Evolutionary conservation across 768 basidiomycete species (phyloP), one percentile per base, ranked within the genome.

Genomic region (Tephrocybe sp.): DNA sequence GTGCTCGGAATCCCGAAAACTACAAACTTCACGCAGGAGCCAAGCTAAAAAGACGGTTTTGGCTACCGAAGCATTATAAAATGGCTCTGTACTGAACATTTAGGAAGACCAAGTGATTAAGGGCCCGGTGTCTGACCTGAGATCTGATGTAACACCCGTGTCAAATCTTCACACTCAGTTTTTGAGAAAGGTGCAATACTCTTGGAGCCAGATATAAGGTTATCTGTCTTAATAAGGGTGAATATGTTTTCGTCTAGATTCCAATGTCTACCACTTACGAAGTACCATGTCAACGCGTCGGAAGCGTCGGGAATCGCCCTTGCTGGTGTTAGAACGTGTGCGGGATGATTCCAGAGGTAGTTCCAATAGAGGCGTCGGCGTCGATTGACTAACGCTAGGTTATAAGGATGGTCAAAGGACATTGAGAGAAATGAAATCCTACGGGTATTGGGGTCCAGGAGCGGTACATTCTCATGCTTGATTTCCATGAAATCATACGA

Each of bases 181-280:
- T 78, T 79, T 1, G 79, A 79, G 52, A 81, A 81, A 2, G 80
- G 79, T 13, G 74, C 76, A 1, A 67, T 61, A 53, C 75, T 77
- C 37, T 58, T 67, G 3, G 65, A 38, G 19, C 74, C 75, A 16
- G 70, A 69, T 36, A 75, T 73, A 36, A 80, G 56, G 55, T 81
- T 80, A 50, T 80, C 79, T 48, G 69, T 71, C 70, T 73, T 44
- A 13, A 27, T 16, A 7, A 45, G 27, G 11, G 27, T 11, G 5
- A 22, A 6, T 34, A 9, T 45, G 44, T 42, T 42, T 36, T 13
- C 11, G 10, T 31, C 33, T 25, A 25, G 23, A 1, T 22, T 19
- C 10, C 18, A 38, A 38, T 38, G 7, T 16, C 11, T 25, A 9
- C n/a, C 37, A 43, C 67, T 16, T 43, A 76, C 74, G 53, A 75